Conservation (phyloP, 192 early-diverging fungal genomes). For the Entomortierella beljakovae region DNA sequence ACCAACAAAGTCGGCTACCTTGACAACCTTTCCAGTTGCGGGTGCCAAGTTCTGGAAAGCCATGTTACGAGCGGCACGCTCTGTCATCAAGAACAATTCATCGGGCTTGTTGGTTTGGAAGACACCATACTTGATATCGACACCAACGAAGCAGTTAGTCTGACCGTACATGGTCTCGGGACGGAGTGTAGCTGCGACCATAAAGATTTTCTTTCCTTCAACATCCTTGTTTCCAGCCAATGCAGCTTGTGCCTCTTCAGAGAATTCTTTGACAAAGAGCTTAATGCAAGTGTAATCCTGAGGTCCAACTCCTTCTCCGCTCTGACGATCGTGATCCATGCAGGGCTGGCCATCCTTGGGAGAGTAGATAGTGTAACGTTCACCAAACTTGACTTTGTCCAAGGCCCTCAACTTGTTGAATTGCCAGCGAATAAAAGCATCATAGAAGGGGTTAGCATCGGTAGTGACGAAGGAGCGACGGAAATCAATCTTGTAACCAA, state of each 20-base stretch:
- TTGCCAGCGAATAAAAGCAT: constrained; percentile 98
- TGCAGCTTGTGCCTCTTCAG: constrained; percentile 55
- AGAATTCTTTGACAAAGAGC: constrained; percentile 83
- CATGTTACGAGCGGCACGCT: constrained; percentile 97
- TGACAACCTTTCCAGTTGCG: constrained; percentile 70
- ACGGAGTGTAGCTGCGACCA: constrained; percentile 95
- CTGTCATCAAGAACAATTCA: constrained; percentile 86
- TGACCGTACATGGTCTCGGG: constrained; percentile 99
- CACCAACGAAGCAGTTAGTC: constrained; percentile 97
- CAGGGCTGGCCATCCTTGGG: constrained; percentile 95
- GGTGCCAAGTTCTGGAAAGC: constrained; percentile 90
- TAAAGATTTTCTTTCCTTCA: constrained; percentile 81
- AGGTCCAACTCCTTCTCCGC: constrained; percentile 93
- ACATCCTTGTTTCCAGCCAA: constrained; percentile 55
- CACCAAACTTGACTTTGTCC: constrained; percentile 93
- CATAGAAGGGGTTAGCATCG: constrained; percentile 97
- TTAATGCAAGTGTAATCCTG: constrained; percentile 98
- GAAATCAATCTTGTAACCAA: constrained; percentile 93
- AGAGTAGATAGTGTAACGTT: constrained; percentile 98
- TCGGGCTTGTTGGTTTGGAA: constrained; percentile 83
- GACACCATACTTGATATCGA: constrained; percentile 92
- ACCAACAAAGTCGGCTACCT: constrained; percentile 84
- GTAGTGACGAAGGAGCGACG: constrained; percentile 98
- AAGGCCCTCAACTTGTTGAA: constrained; percentile 87
- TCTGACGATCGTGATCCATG: constrained; percentile 98